Conservation (phyloP, 768 basidiomycete genomes). For the Wakefieldia striispora region DNA sequence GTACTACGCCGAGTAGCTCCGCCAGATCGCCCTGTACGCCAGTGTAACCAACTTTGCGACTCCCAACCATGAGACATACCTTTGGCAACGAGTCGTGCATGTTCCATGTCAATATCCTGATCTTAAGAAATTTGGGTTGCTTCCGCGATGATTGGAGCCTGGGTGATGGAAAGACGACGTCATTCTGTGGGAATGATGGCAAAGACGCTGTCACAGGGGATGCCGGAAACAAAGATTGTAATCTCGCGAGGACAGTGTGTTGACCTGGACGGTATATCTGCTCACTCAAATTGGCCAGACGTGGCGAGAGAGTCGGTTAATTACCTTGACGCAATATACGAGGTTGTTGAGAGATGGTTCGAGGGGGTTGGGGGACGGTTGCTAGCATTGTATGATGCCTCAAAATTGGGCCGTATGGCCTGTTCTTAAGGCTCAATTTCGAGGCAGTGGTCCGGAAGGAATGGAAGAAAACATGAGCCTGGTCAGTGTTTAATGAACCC, state of each 20-base stretch:
- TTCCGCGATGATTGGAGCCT: slow-evolving; percentile 24
- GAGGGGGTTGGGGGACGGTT: slow-evolving; percentile 19
- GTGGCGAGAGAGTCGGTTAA: slow-evolving; percentile 1
- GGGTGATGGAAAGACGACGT: slow-evolving; percentile 20
- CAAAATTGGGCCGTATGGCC: slow-evolving; percentile 22
- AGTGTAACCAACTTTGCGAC: slow-evolving; percentile 4
- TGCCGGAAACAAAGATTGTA: slow-evolving; percentile 52
- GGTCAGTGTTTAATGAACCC: slow-evolving; percentile 16
- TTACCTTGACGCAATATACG: slow-evolving; percentile 21
- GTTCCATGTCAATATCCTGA: slow-evolving; percentile 76
- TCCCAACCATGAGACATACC: slow-evolving; percentile 35
- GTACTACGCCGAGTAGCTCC: slow-evolving; percentile 66
- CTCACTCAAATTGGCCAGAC: slow-evolving; percentile 5
- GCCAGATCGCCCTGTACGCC: slow-evolving; percentile 63
- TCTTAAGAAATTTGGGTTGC: slow-evolving; percentile 52
- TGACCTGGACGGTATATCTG: slow-evolving; percentile 25
- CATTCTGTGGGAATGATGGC: slow-evolving; percentile 20
- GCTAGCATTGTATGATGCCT: slow-evolving; percentile 24
- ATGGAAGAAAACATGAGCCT: slow-evolving; percentile 21
- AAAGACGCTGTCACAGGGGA: slow-evolving; percentile 26
- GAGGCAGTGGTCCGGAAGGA: slow-evolving; percentile 24
- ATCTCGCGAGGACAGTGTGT: slow-evolving; percentile 45
- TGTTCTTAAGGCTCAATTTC: slow-evolving; percentile 27
- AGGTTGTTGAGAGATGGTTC: slow-evolving; percentile 10
- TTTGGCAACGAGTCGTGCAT: slow-evolving; percentile 84